Conservation (phyloP, 1,284 basidiomycete species). For the Moesziomyces globuligerus region DNA sequence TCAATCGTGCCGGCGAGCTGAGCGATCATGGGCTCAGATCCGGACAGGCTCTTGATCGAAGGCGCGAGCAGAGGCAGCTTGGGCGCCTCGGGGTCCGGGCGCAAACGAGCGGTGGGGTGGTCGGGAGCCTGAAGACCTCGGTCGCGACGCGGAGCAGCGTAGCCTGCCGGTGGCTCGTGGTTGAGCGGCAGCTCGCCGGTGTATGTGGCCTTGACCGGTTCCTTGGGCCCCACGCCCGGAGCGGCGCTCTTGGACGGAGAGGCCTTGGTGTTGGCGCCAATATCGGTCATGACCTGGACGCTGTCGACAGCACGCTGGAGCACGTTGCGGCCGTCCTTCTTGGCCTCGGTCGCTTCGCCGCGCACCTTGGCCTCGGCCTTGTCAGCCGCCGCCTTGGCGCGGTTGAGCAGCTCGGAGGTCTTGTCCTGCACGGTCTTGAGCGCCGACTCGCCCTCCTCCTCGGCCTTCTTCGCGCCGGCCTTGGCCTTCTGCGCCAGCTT, state of each 20-base stretch:
- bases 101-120: constrained; percentile 47
- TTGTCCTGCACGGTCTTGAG: constrained; percentile 48
- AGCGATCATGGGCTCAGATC: constrained; percentile 85
- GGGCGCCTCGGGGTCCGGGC: constrained; percentile 58
- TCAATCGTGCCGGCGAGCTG: constrained; percentile 95
- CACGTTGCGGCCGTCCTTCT: constrained; percentile 60
- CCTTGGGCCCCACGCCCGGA: constrained; percentile 65
- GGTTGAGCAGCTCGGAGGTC: constrained; percentile 46
- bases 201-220: constrained; percentile 48
- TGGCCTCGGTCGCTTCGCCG: constrained; percentile 36
- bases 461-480: constrained; percentile 62
- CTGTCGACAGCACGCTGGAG: constrained; percentile 48
- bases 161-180: constrained; percentile 58
- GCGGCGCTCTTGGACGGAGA: constrained; percentile 65
- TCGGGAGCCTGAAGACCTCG: constrained; percentile 58
- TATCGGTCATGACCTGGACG: constrained; percentile 56
- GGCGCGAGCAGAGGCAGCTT: constrained; percentile 80
- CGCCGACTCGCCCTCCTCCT: constrained; percentile 63
- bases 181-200: constrained; percentile 50
- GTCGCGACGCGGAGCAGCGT: constrained; percentile 45
- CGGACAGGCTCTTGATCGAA: constrained; percentile 78
- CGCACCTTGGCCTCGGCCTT: constrained; percentile 61
- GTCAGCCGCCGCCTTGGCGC: constrained; percentile 71
- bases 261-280: constrained; percentile 49
- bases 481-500: constrained; percentile 52